Conservation (phyloP, 805 yeast genomes). For the Wickerhamiella occidentalis region DNA sequence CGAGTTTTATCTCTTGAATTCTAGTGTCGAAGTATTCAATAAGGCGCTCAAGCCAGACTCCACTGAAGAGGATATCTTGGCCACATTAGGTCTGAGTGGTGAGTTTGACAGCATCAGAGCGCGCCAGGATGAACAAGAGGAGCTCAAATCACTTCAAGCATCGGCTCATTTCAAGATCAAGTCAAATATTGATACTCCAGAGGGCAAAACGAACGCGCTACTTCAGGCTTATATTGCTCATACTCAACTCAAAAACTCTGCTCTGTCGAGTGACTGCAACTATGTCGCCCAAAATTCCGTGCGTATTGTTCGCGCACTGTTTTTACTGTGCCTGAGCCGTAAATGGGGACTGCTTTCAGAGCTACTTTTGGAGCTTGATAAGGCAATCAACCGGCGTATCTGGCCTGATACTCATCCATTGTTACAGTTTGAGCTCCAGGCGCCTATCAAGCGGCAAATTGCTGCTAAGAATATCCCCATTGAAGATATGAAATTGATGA, state of each 20-base stretch:
- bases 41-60: constrained; percentile 73
- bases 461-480: constrained; percentile 40
- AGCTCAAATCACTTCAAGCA: constrained; percentile 51
- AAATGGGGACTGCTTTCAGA: constrained; percentile 81
- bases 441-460: constrained; percentile 42
- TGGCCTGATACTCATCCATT: constrained; percentile 92
- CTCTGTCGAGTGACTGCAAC: constrained; percentile 73
- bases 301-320: constrained; percentile 83
- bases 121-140: constrained; percentile 76
- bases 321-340: constrained; percentile 73
- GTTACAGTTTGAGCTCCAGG: constrained; percentile 58
- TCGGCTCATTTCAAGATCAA: constrained; percentile 38
- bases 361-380: constrained; percentile 67
- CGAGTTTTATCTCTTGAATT: constrained; percentile 77
- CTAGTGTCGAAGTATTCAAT: constrained; percentile 80
- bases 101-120: constrained; percentile 86
- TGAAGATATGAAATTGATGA: constrained; percentile 62
- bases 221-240: constrained; percentile 81
- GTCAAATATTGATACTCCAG: constrained; percentile 60
- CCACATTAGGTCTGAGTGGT: constrained; percentile 81
- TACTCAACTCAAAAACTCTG: constrained; percentile 59
- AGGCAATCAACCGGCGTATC: constrained; percentile 66
- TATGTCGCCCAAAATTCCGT: constrained; percentile 94
- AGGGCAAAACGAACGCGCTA: constrained; percentile 76
- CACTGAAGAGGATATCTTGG: constrained; percentile 80